phyloP scores from a whole-genome alignment of 257 asterid genomes.

The Nicotiana benthamiana region DNA sequence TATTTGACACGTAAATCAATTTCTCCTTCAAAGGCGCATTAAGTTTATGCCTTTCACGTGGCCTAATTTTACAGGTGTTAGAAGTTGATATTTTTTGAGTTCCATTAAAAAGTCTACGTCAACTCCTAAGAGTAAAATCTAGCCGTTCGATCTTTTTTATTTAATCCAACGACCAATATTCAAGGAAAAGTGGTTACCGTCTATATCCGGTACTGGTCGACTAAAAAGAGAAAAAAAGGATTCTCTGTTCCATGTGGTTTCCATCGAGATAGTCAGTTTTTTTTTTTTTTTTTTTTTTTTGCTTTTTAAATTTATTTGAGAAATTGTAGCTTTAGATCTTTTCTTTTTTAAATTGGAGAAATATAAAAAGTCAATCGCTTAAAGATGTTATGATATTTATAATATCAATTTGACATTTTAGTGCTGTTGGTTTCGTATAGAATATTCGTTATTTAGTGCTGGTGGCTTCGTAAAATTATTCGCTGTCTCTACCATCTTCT shows the following conservation, averaged over 20 bases:
- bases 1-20: background rate
- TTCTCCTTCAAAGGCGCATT: background rate
- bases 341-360: background rate
- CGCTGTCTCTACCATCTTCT: background rate
- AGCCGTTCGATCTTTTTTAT: background rate
- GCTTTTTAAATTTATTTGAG: background rate
- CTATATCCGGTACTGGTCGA: background rate
- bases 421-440: too few relatives aligned
- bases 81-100: background rate
- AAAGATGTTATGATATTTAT: background rate
- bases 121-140: background rate
- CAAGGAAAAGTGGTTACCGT: background rate
- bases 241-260: background rate
- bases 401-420: background rate
- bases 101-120: background rate
- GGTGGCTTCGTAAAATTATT: background rate
- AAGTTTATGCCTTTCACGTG: constrained; percentile 18
- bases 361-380: background rate
- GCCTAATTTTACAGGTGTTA: constrained; percentile 18
- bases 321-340: background rate
- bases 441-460: background rate
- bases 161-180: background rate
- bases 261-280: background rate
- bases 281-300: too few relatives aligned
- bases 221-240: background rate